These are phyloP conservation scores for Larix kaempferi DNA, from an alignment of 75 land plant species.

Conservation along the genomic window DNA sequence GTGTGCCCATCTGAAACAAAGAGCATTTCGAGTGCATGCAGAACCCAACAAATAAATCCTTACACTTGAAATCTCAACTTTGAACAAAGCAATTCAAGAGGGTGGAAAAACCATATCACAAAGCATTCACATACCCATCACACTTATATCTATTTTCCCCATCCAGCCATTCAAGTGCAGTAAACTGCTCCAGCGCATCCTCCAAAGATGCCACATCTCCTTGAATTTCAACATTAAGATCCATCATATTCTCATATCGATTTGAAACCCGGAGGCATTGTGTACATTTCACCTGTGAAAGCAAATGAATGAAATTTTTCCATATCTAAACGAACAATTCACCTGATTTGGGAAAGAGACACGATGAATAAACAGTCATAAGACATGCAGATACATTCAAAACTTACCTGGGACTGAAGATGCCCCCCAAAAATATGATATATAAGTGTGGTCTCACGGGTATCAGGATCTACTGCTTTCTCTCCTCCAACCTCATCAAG, in stretches of 20 bases:
- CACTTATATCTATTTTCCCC: conserved; percentile 97
- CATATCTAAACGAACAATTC: neutral
- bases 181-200: conserved; percentile 80
- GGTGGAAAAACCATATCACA: neutral
- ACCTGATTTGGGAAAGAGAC: neutral
- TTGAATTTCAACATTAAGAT: conserved; percentile 90
- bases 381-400: neutral
- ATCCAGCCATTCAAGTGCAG: conserved; percentile 77
- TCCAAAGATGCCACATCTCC: conserved; percentile 84
- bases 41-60: neutral
- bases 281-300: conserved; percentile 65
- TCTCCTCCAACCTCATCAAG: conserved; percentile 94
- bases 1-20: neutral
- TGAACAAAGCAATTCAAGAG: neutral
- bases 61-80: neutral
- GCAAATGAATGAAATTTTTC: neutral
- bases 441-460: conserved; percentile 87
- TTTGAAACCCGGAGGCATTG: conserved; percentile 63
- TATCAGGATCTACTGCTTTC: conserved; percentile 50
- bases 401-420: conserved; percentile 77
- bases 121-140: conserved; percentile 60
- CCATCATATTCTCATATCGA: conserved; percentile 87
- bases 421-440: conserved; percentile 94
- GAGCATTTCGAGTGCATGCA: neutral
- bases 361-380: neutral